Evolutionary conservation across 2,329 filamentous ascomycete species (phyloP).

Genomic region (Neurospora crassa): DNA sequence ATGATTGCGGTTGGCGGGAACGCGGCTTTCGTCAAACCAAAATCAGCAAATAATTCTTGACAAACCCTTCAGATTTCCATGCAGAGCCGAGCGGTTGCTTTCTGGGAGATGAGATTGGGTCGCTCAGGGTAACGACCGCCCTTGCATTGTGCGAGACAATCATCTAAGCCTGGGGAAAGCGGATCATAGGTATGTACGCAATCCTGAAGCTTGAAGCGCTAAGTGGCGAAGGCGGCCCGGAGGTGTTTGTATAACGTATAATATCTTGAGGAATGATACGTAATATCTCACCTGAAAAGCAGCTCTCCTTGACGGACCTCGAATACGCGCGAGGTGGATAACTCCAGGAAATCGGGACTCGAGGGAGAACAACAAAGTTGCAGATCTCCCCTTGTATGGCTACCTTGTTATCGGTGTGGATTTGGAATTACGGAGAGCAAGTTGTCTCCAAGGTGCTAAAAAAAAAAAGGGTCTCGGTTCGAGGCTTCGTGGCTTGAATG

Average conservation of each 20-base stretch:
- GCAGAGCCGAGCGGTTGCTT: neutral
- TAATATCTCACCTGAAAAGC: neutral
- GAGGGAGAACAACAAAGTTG: neutral
- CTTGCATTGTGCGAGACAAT: neutral
- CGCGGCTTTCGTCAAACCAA: conserved; percentile 21
- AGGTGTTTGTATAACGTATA: neutral
- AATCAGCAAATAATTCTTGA: conserved; percentile 24
- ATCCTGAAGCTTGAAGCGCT: neutral
- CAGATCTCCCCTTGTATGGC: neutral
- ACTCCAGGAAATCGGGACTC: neutral
- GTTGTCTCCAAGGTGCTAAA: neutral
- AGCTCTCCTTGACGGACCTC: neutral
- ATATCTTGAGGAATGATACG: neutral
- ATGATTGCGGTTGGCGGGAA: conserved; percentile 16
- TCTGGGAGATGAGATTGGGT: neutral
- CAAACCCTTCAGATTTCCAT: neutral
- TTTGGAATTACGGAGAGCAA: neutral
- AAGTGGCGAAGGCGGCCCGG: neutral
- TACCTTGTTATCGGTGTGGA: neutral
- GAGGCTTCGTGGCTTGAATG: neutral
- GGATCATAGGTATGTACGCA: neutral
- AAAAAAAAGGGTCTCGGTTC: neutral
- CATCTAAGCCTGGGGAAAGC: neutral
- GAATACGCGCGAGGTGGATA: neutral
- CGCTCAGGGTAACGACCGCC: neutral